Conservation (phyloP, 1,284 basidiomycete genomes). For the Meripilus lineatus region DNA sequence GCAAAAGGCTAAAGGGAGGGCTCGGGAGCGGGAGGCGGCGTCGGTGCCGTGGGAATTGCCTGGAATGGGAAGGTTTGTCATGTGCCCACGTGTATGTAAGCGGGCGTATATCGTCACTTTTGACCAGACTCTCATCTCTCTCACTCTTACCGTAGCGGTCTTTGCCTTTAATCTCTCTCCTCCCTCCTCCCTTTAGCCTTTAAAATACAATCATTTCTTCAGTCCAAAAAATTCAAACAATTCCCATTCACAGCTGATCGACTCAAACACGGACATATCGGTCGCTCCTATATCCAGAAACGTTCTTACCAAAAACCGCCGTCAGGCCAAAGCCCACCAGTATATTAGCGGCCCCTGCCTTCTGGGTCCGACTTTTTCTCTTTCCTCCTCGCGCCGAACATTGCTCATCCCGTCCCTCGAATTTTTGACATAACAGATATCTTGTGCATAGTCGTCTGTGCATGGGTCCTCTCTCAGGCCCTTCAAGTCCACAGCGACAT, state of each 20-base stretch:
- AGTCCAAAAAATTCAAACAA: neutral
- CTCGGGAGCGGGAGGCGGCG: too few relatives aligned
- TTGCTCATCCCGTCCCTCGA: slow-evolving; percentile 8
- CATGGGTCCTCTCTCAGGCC: slow-evolving; percentile 26
- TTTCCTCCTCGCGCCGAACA: slow-evolving; percentile 8
- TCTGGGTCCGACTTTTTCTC: neutral
- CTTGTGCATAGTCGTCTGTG: slow-evolving; percentile 13
- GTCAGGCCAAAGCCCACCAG: slow-evolving; percentile 1
- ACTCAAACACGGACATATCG: too few relatives aligned
- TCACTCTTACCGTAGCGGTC: neutral
- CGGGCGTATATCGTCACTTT: neutral
- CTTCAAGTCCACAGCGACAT: slow-evolving; percentile 22
- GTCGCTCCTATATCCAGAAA: too few relatives aligned
- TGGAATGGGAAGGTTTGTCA: neutral
- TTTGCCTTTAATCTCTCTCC: neutral
- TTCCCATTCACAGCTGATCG: neutral
- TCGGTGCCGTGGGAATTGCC: too few relatives aligned
- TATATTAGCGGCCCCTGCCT: slow-evolving; percentile 3
- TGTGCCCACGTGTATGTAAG: neutral
- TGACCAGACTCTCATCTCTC: neutral
- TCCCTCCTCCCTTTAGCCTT: too few relatives aligned
- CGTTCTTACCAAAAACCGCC: neutral
- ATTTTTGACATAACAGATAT: slow-evolving; percentile 2
- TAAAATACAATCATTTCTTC: too few relatives aligned
- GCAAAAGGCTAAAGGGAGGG: neutral